A percentile compares a stretch with the other conserved stretches of the same genome.
These are phyloP conservation scores for Pyrenophora graminea DNA, from an alignment of 2,329 filamentous ascomycete species.

Conservation along the genomic window DNA sequence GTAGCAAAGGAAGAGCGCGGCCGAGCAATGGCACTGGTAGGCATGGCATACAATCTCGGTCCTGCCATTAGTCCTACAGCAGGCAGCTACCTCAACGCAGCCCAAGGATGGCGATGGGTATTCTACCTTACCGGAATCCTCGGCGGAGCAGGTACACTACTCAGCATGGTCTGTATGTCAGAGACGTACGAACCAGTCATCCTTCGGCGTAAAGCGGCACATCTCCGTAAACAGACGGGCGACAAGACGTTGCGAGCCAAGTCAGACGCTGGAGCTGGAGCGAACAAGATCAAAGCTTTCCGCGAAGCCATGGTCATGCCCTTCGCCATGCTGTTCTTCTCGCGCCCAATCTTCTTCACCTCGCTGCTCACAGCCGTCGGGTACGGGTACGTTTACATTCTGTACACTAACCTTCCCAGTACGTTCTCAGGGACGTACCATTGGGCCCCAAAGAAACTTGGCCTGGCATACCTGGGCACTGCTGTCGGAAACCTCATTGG, in stretches of 20 bases:
- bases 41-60: conserved; percentile 22
- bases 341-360: conserved; percentile 58
- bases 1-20: conserved; percentile 24
- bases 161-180: conserved; percentile 45
- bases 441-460: conserved; percentile 20
- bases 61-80: conserved; percentile 23
- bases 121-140: conserved; percentile 13
- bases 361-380: conserved; percentile 49
- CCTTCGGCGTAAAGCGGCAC: conserved; percentile 40
- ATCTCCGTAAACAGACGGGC: conserved; percentile 30
- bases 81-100: conserved; percentile 21
- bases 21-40: conserved; percentile 26
- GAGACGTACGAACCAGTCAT: conserved; percentile 38
- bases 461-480: conserved; percentile 31
- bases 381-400: conserved; percentile 46
- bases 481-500: conserved; percentile 42
- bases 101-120: conserved; percentile 24
- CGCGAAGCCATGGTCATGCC: conserved; percentile 48
- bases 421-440: conserved; percentile 29
- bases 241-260: conserved; percentile 37
- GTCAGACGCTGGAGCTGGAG: conserved; percentile 32
- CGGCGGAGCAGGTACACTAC: not conserved
- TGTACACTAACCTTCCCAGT: conserved; percentile 32
- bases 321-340: conserved; percentile 56
- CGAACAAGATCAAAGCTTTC: conserved; percentile 43